Evolutionary conservation across 345 rosid species (phyloP), one percentile per base, ranked within the genome.

Genomic region (Citrus australasica): DNA sequence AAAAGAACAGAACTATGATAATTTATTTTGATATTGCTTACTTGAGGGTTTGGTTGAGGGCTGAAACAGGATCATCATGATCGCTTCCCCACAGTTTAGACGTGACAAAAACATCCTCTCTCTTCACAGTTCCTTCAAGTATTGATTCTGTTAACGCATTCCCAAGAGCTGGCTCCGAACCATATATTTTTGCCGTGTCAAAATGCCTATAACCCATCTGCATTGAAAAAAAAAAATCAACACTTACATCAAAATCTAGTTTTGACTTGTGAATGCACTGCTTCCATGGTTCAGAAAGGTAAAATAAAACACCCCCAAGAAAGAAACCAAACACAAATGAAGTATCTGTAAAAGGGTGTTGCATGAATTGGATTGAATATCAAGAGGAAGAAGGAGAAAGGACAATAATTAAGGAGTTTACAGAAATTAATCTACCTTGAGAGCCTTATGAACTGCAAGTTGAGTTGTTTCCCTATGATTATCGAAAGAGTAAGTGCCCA

Each of bases 141-240:
- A 90, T 80, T 55, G 92, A 93, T 69, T 79, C 74, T 24, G 69
- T 78, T 56, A 95, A 79, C 35, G 93, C 98, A 77, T 76, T 84
- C 27, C 98, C 98, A n/a, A 93, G 83, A 2, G 95, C 92, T 70
- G 90, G 83, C 88, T 95, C 98, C 2, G 98, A 93, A 32, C 92
- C 93, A 74, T 95, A 95, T 68, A 95, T 85, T 82, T 84, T 90
- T 27, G 97, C 98, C 0, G 99, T 92, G 81, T 93, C 99, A 46
- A 95, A 89, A 85, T 95, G 99, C 77, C 96, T 85, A 76, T 93
- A 95, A 25, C 99, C 98, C 78, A 88, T 81, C 98, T 95, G 89
- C 74, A 75, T 8, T 56, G 27, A 74, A 69, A 75, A 6, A 67
- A 59, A 16, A 16, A 6, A 53, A 4, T 24, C 62, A 16, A 64